Evolutionary conservation across 202 grass and related monocot genomes (phyloP), one percentile per base, ranked within the genome.

Genomic region (Digitaria exilis): DNA sequence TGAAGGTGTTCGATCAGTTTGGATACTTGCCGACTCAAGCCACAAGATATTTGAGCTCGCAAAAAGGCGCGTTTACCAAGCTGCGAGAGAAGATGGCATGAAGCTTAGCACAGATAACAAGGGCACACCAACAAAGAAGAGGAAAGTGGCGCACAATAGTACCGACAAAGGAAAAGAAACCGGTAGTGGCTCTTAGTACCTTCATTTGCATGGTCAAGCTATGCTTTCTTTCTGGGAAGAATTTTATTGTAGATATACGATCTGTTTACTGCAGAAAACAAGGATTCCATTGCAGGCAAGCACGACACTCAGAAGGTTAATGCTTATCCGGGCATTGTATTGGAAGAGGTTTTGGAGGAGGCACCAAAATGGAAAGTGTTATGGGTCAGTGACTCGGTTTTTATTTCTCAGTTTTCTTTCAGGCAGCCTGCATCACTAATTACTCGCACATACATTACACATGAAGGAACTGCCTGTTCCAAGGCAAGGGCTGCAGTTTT

Each of bases 291-390:
- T 55, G 28, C 78, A 54, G 83, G 31, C 59, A 84, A 89, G 64
- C 73, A 76, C 10, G 50, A 63, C 24, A 34, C 11, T 54, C n/a
- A 41, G 68, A 94, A 87, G 52, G 32, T 46, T 77, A 68, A 79
- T 79, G 63, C 81, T 71, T 77, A 82, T 56, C 50, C 6, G 21
- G 81, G 80, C 51, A 69, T 94, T 43, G 45, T 90, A 25, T 73
- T 98, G 77, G 89, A 90, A 79, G 96, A 98, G 92, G 85, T 98
- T 78, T 86, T 98, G 69, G 96, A 98, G 87, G 96, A 93, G 89
- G 85, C 90, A 69, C 96, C 96, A 22, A 95, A 98, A 87, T 98
- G 96, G 92, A 95, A 95, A 89, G 80, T 95, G 80, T 98, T 98
- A 72, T 71, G 54, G 89, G 96, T 98, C 87, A 87, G 92, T 85